Evolutionary conservation across 306 rosid genomes (phyloP).

Genomic region (Myrica gale): DNA sequence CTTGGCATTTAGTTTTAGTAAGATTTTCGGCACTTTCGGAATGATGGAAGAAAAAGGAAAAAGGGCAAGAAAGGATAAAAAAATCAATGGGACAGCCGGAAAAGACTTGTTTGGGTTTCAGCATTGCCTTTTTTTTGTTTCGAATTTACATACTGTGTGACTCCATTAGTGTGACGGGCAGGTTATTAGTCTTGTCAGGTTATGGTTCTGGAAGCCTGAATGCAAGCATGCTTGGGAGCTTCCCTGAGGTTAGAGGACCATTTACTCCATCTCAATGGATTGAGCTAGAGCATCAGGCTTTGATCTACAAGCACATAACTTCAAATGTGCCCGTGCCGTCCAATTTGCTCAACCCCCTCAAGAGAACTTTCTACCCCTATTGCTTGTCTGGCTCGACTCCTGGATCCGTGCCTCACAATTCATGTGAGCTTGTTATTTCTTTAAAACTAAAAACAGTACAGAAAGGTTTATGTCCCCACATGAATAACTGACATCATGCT

Average conservation of each 20-base stretch:
- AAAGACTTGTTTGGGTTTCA: background rate
- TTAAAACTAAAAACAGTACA: background rate
- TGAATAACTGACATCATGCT: background rate
- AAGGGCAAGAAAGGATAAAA: constrained; percentile 4
- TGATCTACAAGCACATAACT: constrained; percentile 56
- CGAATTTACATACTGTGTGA: background rate
- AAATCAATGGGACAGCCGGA: constrained; percentile 5
- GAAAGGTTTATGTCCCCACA: background rate
- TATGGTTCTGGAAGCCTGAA: constrained; percentile 41
- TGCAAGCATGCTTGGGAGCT: constrained; percentile 41
- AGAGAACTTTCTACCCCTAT: constrained; percentile 44
- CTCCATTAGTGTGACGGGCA: constrained; percentile 1
- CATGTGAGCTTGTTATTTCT: constrained; percentile 39
- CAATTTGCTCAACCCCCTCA: constrained; percentile 47
- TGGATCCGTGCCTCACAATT: constrained; percentile 33
- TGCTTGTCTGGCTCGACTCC: constrained; percentile 36
- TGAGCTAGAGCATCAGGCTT: constrained; percentile 61
- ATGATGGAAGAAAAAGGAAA: constrained; percentile 25
- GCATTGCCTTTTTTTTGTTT: background rate
- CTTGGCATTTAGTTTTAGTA: constrained; percentile 6
- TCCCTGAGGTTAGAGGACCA: constrained; percentile 40
- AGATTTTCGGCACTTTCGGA: constrained; percentile 7
- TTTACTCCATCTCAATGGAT: constrained; percentile 60
- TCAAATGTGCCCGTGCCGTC: constrained; percentile 52
- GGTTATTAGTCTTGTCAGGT: constrained; percentile 29